Conservation (phyloP, 2,329 filamentous ascomycete genomes). For the Diaporthe vexans region DNA sequence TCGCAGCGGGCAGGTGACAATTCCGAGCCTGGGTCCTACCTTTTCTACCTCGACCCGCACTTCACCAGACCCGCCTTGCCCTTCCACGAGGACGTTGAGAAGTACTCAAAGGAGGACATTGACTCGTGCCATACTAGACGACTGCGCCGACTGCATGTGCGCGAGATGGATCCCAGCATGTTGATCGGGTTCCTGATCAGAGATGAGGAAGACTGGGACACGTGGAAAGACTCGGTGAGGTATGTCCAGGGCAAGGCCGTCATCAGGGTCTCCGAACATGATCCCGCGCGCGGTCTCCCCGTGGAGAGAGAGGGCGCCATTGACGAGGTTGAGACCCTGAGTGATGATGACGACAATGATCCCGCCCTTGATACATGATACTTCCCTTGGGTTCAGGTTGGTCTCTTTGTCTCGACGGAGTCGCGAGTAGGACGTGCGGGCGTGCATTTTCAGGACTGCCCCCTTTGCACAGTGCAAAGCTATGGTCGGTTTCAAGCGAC, state of each 20-base stretch:
- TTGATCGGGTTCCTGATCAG: constrained; percentile 91
- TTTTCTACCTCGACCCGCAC: constrained; percentile 98
- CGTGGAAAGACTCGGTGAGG: constrained; percentile 83
- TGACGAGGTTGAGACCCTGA: constrained; percentile 91
- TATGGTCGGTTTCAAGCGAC: constrained; percentile 19
- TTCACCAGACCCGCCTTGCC: constrained; percentile 83
- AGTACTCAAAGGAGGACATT: constrained; percentile 80
- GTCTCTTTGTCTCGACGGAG: constrained; percentile 8
- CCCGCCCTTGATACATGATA: constrained; percentile 45
- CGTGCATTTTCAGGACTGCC: not conserved
- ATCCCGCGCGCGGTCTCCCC: constrained; percentile 69
- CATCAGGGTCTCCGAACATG: constrained; percentile 83
- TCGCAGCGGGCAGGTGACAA: constrained; percentile 54
- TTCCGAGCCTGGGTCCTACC: constrained; percentile 70
- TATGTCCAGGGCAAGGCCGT: constrained; percentile 86
- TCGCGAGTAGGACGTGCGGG: constrained; percentile 10
- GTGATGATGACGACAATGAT: constrained; percentile 70
- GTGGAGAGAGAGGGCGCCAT: constrained; percentile 79
- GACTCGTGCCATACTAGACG: constrained; percentile 90
- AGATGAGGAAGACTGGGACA: constrained; percentile 84
- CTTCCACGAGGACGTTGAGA: constrained; percentile 67
- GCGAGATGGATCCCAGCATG: constrained; percentile 99
- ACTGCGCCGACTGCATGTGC: constrained; percentile 84
- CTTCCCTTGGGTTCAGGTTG: not conserved
- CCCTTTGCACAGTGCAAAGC: not conserved